These are phyloP conservation scores for Gremmenia infestans DNA, from an alignment of 2,329 filamentous ascomycete genomes.

Conservation along the genomic window DNA sequence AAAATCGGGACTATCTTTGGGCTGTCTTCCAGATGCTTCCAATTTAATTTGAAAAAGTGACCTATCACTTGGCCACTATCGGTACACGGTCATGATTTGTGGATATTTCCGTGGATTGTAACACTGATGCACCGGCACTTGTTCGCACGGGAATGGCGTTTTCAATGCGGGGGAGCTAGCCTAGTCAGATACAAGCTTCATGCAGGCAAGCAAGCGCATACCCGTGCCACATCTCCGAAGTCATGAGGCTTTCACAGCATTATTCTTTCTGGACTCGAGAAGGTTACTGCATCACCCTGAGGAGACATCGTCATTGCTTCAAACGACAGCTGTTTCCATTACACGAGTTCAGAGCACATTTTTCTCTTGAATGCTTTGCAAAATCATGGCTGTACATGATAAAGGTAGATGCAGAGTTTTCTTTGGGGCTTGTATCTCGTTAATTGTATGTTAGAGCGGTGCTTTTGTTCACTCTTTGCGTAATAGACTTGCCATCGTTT, in stretches of 20 bases:
- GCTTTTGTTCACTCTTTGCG: too few relatives aligned
- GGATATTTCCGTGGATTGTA: background rate
- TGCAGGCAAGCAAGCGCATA: background rate
- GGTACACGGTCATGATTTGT: background rate
- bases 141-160: background rate
- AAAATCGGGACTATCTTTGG: too few relatives aligned
- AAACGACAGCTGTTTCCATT: too few relatives aligned
- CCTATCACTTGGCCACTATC: background rate
- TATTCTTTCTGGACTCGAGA: background rate
- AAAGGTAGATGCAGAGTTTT: too few relatives aligned
- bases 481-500: too few relatives aligned
- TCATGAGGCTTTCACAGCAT: background rate
- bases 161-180: background rate
- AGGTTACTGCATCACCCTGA: background rate
- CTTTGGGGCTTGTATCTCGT: too few relatives aligned
- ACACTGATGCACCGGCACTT: background rate
- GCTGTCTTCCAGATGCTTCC: too few relatives aligned
- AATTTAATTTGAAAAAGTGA: background rate
- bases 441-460: too few relatives aligned
- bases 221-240: background rate
- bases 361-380: too few relatives aligned
- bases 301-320: background rate
- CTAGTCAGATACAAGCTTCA: background rate
- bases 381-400: too few relatives aligned
- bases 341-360: too few relatives aligned